Conservation (phyloP, 2,329 filamentous ascomycete genomes). For the Scolecobasidium constrictum region DNA sequence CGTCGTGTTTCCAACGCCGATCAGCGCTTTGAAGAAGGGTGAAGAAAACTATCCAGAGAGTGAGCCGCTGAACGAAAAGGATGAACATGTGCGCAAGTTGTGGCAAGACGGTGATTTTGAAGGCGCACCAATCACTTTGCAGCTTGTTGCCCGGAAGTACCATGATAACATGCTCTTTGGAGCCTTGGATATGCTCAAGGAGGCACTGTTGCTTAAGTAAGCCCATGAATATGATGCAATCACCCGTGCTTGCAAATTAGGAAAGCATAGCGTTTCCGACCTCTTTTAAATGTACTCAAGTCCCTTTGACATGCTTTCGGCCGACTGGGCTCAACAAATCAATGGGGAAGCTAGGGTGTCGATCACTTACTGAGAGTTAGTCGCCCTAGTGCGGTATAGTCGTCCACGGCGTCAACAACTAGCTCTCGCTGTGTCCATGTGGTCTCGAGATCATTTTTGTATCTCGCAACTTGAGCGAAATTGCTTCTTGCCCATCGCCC, state of each 20-base stretch:
- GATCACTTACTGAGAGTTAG: no score
- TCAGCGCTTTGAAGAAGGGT: constrained; percentile 13
- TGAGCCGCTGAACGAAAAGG: constrained; percentile 14
- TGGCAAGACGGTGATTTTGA: constrained; percentile 11
- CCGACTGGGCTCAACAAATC: no score
- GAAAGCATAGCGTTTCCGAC: no score
- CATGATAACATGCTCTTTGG: constrained; percentile 8
- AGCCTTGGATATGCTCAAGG: constrained; percentile 14
- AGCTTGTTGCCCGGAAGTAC: constrained; percentile 13
- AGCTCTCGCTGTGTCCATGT: not conserved
- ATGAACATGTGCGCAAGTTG: constrained; percentile 14
- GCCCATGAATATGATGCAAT: no score
- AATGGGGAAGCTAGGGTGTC: no score
- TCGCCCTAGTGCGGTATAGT: no score
- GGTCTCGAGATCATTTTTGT: not conserved
- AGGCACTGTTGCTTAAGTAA: constrained; percentile 12
- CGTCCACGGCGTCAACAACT: no score
- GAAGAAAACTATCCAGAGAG: constrained; percentile 12
- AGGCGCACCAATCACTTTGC: constrained; percentile 16
- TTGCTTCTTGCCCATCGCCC: not conserved
- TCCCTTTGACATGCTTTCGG: no score
- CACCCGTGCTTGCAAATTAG: no score
- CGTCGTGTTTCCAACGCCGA: constrained; percentile 42
- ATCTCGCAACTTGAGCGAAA: not conserved
- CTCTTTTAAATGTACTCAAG: no score